Conservation (phyloP, 441 rosid species). For the Adansonia gregorii region DNA sequence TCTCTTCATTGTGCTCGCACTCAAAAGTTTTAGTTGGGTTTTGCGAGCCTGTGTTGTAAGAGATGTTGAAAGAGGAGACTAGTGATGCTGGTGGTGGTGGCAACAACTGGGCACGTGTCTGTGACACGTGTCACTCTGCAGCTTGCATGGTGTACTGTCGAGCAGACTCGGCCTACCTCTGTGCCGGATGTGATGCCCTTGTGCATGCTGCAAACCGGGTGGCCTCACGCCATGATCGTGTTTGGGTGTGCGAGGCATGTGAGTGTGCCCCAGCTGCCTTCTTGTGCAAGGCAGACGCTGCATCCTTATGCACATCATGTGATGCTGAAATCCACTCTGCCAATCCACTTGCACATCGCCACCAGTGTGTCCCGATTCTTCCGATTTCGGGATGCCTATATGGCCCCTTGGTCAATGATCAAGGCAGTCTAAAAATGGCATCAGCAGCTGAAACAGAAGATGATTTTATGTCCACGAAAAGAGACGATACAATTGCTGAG, state of each 20-base stretch:
- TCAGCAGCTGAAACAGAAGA: slow-evolving; percentile 38
- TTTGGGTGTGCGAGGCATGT: slow-evolving; percentile 77
- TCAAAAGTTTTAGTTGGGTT: neutral
- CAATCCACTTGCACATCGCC: slow-evolving; percentile 90
- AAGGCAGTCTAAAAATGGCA: slow-evolving; percentile 31
- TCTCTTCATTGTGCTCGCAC: slow-evolving; percentile 27
- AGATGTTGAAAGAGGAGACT: slow-evolving; percentile 67
- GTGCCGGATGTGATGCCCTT: slow-evolving; percentile 66
- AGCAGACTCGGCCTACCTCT: slow-evolving; percentile 83
- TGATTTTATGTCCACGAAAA: slow-evolving; percentile 40
- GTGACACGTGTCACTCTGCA: slow-evolving; percentile 75
- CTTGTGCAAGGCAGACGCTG: slow-evolving; percentile 91
- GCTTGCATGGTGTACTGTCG: slow-evolving; percentile 80
- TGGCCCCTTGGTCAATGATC: slow-evolving; percentile 34
- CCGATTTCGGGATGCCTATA: slow-evolving; percentile 54
- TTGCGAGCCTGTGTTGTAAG: neutral
- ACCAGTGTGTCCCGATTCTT: slow-evolving; percentile 77
- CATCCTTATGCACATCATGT: slow-evolving; percentile 78
- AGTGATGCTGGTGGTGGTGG: slow-evolving; percentile 34
- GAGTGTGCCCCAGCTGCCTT: slow-evolving; percentile 86
- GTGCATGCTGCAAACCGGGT: slow-evolving; percentile 74
- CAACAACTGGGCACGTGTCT: slow-evolving; percentile 60
- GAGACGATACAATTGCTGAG: slow-evolving; percentile 40
- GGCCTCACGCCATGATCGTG: slow-evolving; percentile 90
- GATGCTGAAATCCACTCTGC: slow-evolving; percentile 91